Percentiles rank a stretch among this genome's conserved stretches.
phyloP scores from a whole-genome alignment of 441 rosid genomes.

The Pelargonium cotyledonis region DNA sequence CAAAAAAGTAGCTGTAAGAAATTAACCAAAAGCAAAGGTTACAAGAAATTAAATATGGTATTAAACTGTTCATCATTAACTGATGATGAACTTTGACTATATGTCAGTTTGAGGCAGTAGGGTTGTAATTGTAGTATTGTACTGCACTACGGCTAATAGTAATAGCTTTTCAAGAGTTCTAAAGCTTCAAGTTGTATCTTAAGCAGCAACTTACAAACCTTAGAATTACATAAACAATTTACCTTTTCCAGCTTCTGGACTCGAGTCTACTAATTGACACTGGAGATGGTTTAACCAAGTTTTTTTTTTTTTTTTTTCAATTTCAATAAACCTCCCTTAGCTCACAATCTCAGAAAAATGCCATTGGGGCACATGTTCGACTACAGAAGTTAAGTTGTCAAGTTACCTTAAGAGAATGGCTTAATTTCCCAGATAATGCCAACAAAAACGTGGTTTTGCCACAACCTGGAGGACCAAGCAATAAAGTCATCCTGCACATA shows the following conservation, averaged over 20 bases:
- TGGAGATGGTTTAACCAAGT: too few species aligned
- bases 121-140: too few species aligned
- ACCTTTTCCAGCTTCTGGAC: not conserved
- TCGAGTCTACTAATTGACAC: too few species aligned
- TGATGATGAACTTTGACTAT: too few species aligned
- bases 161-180: too few species aligned
- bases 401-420: conserved; percentile 44
- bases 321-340: too few species aligned
- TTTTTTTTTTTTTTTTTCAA: too few species aligned
- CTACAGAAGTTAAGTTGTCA: not conserved
- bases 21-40: not conserved
- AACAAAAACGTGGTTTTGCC: conserved; percentile 56
- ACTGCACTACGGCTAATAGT: too few species aligned
- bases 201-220: not conserved
- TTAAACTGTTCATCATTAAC: not conserved
- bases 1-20: not conserved
- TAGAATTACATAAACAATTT: not conserved
- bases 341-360: too few species aligned
- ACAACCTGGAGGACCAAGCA: conserved; percentile 73
- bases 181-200: not conserved
- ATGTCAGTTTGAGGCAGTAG: too few species aligned
- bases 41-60: not conserved
- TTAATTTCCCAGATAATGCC: conserved; percentile 50
- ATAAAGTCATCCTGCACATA: conserved; percentile 47
- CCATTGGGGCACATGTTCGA: too few species aligned